Conservation (phyloP, 768 basidiomycete species). For the Mycena latifolia region DNA sequence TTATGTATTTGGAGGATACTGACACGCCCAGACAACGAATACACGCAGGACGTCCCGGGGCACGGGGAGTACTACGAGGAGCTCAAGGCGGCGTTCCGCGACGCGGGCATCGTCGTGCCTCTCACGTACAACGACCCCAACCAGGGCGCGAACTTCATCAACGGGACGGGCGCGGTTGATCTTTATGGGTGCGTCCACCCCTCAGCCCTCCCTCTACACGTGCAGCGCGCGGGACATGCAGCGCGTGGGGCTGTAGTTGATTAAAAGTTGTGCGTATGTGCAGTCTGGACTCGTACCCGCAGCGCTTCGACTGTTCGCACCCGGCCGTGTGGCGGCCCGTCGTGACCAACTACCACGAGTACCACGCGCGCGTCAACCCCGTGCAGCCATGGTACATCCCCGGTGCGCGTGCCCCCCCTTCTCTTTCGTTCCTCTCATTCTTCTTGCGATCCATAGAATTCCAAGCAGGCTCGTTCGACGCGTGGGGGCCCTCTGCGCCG, state of each 20-base stretch:
- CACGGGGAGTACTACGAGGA: constrained; percentile 72
- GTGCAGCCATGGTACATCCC: constrained; percentile 82
- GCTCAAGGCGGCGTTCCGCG: constrained; percentile 66
- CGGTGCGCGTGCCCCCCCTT: constrained; percentile 47
- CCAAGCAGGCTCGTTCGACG: constrained; percentile 84
- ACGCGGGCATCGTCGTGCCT: constrained; percentile 74
- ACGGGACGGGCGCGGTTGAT: constrained; percentile 83
- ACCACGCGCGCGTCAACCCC: constrained; percentile 65
- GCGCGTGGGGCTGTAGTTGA: too few relatives aligned
- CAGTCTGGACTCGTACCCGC: constrained; percentile 79
- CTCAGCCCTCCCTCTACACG: too few relatives aligned
- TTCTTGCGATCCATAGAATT: constrained; percentile 51
- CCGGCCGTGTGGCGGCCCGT: constrained; percentile 76
- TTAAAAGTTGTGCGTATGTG: too few relatives aligned
- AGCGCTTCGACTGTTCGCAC: constrained; percentile 85
- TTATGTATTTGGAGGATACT: neutral
- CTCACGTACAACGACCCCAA: constrained; percentile 83
- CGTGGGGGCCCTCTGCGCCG: constrained; percentile 84
- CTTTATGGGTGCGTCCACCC: constrained; percentile 76
- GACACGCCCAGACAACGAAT: constrained; percentile 75
- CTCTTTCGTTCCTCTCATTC: too few relatives aligned
- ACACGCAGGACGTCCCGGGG: constrained; percentile 61
- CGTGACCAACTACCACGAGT: constrained; percentile 72
- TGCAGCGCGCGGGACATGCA: too few relatives aligned
- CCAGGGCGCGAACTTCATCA: constrained; percentile 70